Conservation (phyloP, 345 rosid species). For the Bruguiera gymnorhiza region DNA sequence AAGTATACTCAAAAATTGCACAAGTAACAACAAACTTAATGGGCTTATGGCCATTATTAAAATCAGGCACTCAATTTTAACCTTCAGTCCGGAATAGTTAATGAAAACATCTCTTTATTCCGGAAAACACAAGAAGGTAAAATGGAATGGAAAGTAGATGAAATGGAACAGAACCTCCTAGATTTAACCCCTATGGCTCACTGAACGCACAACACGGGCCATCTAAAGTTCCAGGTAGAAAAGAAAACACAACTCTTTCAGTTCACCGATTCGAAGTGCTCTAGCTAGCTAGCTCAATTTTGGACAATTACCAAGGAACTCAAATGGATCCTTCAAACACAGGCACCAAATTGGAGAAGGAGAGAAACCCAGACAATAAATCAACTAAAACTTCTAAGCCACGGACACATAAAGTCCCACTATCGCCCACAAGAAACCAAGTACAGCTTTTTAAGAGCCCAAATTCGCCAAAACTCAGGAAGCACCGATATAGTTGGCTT, state of each 20-base stretch:
- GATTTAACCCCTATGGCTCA: conserved; percentile 4
- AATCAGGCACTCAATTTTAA: conserved; percentile 12
- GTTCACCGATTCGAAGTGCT: conserved; percentile 2
- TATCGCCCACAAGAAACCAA: background rate
- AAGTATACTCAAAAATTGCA: conserved; percentile 35
- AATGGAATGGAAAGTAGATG: background rate
- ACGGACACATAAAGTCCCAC: conserved; percentile 2
- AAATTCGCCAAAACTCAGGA: background rate
- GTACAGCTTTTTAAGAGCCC: conserved; percentile 13
- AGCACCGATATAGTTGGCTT: background rate
- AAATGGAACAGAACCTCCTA: conserved; percentile 7
- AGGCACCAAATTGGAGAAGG: conserved; percentile 3
- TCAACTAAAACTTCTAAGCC: conserved; percentile 9
- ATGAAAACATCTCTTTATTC: conserved; percentile 13
- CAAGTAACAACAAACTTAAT: conserved; percentile 38
- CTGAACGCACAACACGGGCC: too few relatives aligned
- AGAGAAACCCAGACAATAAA: conserved; percentile 1
- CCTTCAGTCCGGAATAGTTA: background rate
- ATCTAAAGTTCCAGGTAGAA: too few relatives aligned
- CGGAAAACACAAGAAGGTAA: background rate
- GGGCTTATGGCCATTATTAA: conserved; percentile 33
- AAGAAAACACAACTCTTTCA: too few relatives aligned
- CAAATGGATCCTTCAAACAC: conserved; percentile 9
- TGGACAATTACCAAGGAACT: background rate
- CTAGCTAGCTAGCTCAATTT: background rate